phyloP scores from a whole-genome alignment of 176 grass and related monocot genomes.

The Rhynchospora breviuscula region DNA sequence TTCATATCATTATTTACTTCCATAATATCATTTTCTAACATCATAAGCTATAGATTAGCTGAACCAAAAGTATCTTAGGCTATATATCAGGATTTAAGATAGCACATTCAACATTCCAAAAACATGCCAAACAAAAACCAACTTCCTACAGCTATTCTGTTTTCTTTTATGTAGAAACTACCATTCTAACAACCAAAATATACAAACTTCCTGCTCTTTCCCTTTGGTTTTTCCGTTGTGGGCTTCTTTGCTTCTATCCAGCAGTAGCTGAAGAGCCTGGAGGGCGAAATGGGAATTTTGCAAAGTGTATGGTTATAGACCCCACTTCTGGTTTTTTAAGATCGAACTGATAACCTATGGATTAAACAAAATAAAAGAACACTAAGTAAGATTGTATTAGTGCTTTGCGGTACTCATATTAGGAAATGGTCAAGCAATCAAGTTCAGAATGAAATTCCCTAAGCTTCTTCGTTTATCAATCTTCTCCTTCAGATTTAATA shows the following conservation, averaged over 20 bases:
- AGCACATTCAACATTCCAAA: background rate
- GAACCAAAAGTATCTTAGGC: background rate
- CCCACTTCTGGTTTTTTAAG: constrained; percentile 48
- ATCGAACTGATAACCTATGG: constrained; percentile 64
- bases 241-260: background rate
- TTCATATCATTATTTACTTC: too few relatives aligned
- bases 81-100: background rate
- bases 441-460: too few relatives aligned
- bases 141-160: background rate
- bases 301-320: constrained; percentile 45
- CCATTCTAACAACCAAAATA: background rate
- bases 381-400: too few relatives aligned
- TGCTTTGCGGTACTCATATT: too few relatives aligned
- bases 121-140: background rate
- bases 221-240: background rate
- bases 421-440: background rate
- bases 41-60: too few relatives aligned
- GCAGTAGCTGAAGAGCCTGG: background rate
- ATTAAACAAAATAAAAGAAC: background rate
- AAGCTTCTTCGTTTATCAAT: too few relatives aligned
- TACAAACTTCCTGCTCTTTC: background rate
- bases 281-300: constrained; percentile 67
- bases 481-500: too few relatives aligned
- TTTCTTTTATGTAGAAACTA: background rate
- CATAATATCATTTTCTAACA: too few relatives aligned